A percentile compares a stretch with the other conserved stretches of the same genome.
Evolutionary conservation across 768 basidiomycete species (phyloP).

Genomic region (Agaricus blazei): DNA sequence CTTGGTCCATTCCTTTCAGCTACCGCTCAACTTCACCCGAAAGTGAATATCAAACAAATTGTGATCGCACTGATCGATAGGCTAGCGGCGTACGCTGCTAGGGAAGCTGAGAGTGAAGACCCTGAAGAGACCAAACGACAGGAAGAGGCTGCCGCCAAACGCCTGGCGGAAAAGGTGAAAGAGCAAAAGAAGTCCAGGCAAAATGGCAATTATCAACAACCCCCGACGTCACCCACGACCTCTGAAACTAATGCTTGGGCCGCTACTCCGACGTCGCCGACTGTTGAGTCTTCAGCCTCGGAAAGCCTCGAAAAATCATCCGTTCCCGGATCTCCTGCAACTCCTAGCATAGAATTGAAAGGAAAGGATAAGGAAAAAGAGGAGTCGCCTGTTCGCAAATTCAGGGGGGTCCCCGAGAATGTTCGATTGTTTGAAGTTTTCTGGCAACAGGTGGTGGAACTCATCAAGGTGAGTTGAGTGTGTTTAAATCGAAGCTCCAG

Average conservation of each 20-base stretch:
- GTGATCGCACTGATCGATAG: constrained; percentile 97
- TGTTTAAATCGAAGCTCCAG: not conserved
- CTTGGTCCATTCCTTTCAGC: constrained; percentile 96
- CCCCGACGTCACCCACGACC: constrained; percentile 29
- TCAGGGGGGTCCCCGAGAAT: constrained; percentile 92
- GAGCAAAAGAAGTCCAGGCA: constrained; percentile 62
- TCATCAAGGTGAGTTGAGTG: constrained; percentile 74
- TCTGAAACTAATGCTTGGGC: constrained; percentile 42
- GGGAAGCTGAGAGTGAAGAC: constrained; percentile 95
- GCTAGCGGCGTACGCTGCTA: constrained; percentile 90
- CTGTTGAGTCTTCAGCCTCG: constrained; percentile 16
- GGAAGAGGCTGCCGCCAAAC: constrained; percentile 87
- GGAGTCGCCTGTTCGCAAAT: constrained; percentile 60
- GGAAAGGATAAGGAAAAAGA: constrained; percentile 68
- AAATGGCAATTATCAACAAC: constrained; percentile 31
- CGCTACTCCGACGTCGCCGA: constrained; percentile 27
- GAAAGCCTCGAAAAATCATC: constrained; percentile 26
- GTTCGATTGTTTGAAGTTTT: constrained; percentile 97
- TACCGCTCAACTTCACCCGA: constrained; percentile 93
- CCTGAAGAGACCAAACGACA: constrained; percentile 91
- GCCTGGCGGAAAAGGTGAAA: constrained; percentile 85
- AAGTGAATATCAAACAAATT: constrained; percentile 98
- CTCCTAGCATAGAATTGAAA: constrained; percentile 20
- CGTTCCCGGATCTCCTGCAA: constrained; percentile 19
- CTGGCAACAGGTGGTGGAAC: constrained; percentile 96